A percentile compares a stretch with the other conserved stretches of the same genome.
Conservation (phyloP, 2,329 filamentous ascomycete genomes). For the Arthrinium phaeospermum region DNA sequence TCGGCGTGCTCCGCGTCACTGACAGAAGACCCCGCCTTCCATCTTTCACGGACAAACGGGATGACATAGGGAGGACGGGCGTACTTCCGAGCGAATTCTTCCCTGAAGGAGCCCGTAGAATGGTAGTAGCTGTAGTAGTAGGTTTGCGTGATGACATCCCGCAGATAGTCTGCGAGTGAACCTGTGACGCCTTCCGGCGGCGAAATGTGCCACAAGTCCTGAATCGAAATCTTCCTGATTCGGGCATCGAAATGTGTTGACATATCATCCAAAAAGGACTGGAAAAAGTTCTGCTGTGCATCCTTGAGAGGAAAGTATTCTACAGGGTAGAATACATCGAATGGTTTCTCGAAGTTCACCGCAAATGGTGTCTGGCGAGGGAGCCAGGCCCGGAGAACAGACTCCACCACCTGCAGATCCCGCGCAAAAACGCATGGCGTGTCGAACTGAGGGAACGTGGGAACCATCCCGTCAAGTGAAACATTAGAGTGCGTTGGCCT, state of each 20-base stretch:
- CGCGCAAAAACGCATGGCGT: background rate
- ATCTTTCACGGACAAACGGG: slow-evolving; percentile 15
- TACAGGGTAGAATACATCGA: background rate
- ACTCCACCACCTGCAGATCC: background rate
- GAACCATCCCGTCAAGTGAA: background rate
- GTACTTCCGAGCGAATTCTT: background rate
- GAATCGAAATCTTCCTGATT: background rate
- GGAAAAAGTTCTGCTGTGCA: background rate
- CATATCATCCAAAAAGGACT: background rate
- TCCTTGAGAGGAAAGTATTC: background rate
- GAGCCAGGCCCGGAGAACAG: background rate
- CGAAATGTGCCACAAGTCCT: background rate
- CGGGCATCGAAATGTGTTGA: background rate
- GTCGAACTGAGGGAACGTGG: background rate
- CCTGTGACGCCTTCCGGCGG: background rate
- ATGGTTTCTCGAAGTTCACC: background rate
- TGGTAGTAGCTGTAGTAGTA: background rate
- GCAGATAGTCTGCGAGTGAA: background rate
- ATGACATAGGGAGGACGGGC: background rate
- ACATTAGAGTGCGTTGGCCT: slow-evolving; percentile 15
- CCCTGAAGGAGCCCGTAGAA: background rate
- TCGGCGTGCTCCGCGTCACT: background rate
- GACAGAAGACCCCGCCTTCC: background rate
- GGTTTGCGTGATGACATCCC: slow-evolving; percentile 4
- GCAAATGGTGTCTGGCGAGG: background rate